Evolutionary conservation across 2,329 filamentous ascomycete genomes (phyloP).

Genomic region (Ampelomyces quisqualis): DNA sequence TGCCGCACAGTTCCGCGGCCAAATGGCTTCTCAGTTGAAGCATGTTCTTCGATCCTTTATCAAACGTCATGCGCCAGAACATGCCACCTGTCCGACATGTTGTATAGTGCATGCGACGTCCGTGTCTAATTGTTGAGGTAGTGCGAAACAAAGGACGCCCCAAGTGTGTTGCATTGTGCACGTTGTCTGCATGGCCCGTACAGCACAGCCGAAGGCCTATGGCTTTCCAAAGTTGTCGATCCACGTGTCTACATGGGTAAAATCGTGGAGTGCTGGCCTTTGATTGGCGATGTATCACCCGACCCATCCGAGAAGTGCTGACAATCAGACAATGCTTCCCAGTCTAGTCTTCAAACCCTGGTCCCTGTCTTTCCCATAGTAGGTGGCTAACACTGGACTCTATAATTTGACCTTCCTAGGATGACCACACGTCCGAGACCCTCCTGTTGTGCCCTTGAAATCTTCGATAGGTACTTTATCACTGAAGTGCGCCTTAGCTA

Average conservation of each 20-base stretch:
- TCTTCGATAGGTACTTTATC: neutral
- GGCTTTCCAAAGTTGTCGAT: neutral
- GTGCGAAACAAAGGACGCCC: neutral
- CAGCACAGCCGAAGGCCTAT: slow-evolving; percentile 6
- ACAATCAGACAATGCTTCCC: no score
- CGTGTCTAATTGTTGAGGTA: neutral
- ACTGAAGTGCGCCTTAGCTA: neutral
- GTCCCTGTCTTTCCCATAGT: neutral
- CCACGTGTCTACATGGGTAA: slow-evolving; percentile 1
- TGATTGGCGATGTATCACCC: slow-evolving; percentile 1
- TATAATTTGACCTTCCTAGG: neutral
- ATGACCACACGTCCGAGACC: neutral
- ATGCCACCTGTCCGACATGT: no score
- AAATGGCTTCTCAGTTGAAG: no score
- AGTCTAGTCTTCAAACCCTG: neutral
- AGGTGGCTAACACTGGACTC: neutral
- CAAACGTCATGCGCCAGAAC: no score
- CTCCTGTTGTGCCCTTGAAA: neutral
- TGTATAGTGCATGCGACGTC: neutral
- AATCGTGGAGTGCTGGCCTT: neutral
- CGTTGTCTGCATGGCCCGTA: neutral
- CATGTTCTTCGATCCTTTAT: no score
- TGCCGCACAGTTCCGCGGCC: no score
- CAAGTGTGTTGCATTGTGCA: slow-evolving; percentile 1
- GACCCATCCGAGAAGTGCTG: no score